Evolutionary conservation across 345 rosid species (phyloP), one percentile per base, ranked within the genome.

Genomic region (Camelina hispida): DNA sequence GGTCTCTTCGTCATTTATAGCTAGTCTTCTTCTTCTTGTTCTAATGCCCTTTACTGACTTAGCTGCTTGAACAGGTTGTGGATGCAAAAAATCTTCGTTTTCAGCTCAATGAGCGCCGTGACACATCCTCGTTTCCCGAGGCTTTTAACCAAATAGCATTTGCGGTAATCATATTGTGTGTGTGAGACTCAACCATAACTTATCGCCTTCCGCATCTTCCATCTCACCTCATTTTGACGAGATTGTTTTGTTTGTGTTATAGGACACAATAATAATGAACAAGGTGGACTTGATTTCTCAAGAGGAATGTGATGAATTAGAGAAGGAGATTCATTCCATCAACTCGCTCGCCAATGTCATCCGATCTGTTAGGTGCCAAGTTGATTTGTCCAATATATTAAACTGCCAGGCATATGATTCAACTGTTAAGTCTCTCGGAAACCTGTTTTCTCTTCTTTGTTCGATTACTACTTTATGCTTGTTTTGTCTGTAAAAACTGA

Each of bases 191-290:
- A 66, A 32, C 20, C 44, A 12, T 46, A 11, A 11, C 66, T 0
- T 30, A 18, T 20, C 2, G 14, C 40, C 54, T 30, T 42, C 48
- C 32, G 50, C 51, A 42, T 60, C 75, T 44, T 53, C 9, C 43
- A 30, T 60, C 75, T 44, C 42, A 13, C 50, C 59, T 46, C 60
- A 35, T 63, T 37, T 15, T 20, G 62, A 22, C 14, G 11, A 48
- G 56, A 6, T 68, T 74, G 40, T 50, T 62, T 48, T 32, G 30
- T 4, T 25, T 80, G 69, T 23, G 25, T 66, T 87, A 83, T 77
- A 91, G 98, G 97, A 94, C 79, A 89, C 91, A 58, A 80, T 94
- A 50, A 83, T 94, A 74, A 91, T 91, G 85, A 94, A 94, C 85
- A 94, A 94, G 87, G 86, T 91, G 78, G 97, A 94, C 84, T 85